Percentiles rank a stretch among this genome's conserved stretches.
phyloP scores from a whole-genome alignment of 169 alveolate species.

The Plasmodium billcollinsi region DNA sequence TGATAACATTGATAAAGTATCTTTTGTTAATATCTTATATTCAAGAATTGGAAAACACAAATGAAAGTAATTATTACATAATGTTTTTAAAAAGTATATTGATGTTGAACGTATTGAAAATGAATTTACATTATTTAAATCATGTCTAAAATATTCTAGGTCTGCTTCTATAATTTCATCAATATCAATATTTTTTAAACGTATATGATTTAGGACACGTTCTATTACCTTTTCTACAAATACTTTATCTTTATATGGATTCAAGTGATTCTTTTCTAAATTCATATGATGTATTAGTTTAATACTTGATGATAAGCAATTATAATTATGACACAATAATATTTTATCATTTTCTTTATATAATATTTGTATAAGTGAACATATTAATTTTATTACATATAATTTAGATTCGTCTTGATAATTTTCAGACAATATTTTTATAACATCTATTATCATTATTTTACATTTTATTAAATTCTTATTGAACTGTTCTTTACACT shows the following conservation, averaged over 20 bases:
- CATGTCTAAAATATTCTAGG: conserved; percentile 48
- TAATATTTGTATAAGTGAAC: conserved; percentile 25
- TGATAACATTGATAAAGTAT: not conserved
- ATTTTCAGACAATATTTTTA: conserved; percentile 36
- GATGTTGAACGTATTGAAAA: conserved; percentile 54
- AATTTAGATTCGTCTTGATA: conserved; percentile 62
- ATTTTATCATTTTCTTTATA: conserved; percentile 25
- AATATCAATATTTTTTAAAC: conserved; percentile 32
- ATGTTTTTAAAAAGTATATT: conserved; percentile 41
- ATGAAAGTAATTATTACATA: conserved; percentile 45
- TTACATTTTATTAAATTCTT: conserved; percentile 53
- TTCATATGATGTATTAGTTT: conserved; percentile 57
- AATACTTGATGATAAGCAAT: conserved; percentile 57
- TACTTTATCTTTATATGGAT: conserved; percentile 48
- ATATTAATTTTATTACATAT: conserved; percentile 31
- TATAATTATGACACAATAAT: conserved; percentile 50
- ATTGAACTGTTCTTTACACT: not conserved
- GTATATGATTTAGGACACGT: conserved; percentile 50
- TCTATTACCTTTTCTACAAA: conserved; percentile 38
- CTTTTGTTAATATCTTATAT: conserved; percentile 15
- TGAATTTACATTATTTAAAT: conserved; percentile 38
- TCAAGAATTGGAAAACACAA: conserved; percentile 36
- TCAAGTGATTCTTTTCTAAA: conserved; percentile 21
- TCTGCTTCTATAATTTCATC: conserved; percentile 69
- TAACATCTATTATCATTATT: conserved; percentile 22